Evolutionary conservation across 495 filamentous ascomycete genomes (phyloP).

Genomic region (Astrocystis sublimbata): DNA sequence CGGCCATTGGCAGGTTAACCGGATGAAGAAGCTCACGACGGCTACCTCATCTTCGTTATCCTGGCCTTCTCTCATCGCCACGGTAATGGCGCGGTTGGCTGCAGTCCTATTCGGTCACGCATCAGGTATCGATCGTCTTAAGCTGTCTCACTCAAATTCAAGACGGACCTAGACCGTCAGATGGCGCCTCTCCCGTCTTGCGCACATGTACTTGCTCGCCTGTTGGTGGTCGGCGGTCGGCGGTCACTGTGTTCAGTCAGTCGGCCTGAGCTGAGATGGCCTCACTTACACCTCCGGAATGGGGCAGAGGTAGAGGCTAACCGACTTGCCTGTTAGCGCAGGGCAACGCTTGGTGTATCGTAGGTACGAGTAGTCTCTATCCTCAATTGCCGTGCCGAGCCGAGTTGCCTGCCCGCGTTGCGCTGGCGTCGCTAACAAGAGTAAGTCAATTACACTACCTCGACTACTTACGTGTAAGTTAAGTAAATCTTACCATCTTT

Average conservation of each 20-base stretch:
- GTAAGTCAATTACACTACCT: too few relatives aligned
- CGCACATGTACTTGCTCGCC: background rate
- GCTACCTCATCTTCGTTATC: background rate
- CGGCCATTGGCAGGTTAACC: background rate
- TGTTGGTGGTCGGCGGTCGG: too few relatives aligned
- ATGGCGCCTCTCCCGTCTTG: background rate
- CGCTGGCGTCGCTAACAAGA: too few relatives aligned
- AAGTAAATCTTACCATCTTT: too few relatives aligned
- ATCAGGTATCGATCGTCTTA: background rate
- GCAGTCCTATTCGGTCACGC: constrained; percentile 8
- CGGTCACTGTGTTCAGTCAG: too few relatives aligned
- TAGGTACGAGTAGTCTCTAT: too few relatives aligned
- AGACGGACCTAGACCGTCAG: background rate
- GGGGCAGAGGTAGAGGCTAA: constrained; percentile 1
- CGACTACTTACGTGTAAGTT: too few relatives aligned
- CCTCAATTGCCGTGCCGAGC: too few relatives aligned
- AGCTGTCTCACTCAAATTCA: background rate
- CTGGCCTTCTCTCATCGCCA: background rate
- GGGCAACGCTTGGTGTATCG: too few relatives aligned
- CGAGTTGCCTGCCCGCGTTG: too few relatives aligned
- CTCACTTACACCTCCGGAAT: background rate
- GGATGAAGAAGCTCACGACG: background rate
- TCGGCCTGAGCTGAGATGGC: constrained; percentile 10
- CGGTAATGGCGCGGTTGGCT: background rate
- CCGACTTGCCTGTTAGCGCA: too few relatives aligned